Conservation (phyloP, 768 basidiomycete genomes). For the Lactarius sp. region DNA sequence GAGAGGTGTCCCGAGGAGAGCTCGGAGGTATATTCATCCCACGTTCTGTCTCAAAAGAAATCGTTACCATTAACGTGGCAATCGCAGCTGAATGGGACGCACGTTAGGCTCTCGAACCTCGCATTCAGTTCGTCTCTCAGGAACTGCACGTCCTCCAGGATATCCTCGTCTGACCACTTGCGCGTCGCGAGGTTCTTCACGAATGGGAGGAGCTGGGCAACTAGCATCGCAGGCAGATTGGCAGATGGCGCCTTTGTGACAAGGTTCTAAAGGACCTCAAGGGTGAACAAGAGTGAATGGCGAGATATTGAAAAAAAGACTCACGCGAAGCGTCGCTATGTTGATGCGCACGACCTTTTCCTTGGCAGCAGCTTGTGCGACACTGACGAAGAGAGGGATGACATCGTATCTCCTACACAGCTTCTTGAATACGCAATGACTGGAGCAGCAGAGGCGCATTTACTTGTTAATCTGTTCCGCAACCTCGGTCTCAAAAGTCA, state of each 20-base stretch:
- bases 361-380: constrained; percentile 87
- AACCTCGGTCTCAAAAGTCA: constrained; percentile 85
- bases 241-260: constrained; percentile 79
- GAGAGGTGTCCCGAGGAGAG: constrained; percentile 84
- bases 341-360: constrained; percentile 96
- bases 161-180: constrained; percentile 95
- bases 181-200: constrained; percentile 75
- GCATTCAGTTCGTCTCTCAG: constrained; percentile 80
- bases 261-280: constrained; percentile 57
- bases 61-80: background rate
- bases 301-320: constrained; percentile 16
- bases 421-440: background rate
- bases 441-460: constrained; percentile 26
- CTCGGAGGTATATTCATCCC: constrained; percentile 93
- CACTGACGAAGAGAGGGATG: constrained; percentile 74
- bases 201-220: constrained; percentile 80
- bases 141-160: constrained; percentile 86
- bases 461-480: constrained; percentile 87
- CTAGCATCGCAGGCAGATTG: constrained; percentile 93
- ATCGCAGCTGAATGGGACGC: constrained; percentile 30
- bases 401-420: constrained; percentile 78
- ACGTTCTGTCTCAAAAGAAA: constrained; percentile 56
- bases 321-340: constrained; percentile 83
- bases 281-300: background rate
- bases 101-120: constrained; percentile 90